Percentiles rank a stretch among this genome's conserved stretches.
Evolutionary conservation across 306 rosid species (phyloP).

Genomic region (Cyclanthera cordifolia): DNA sequence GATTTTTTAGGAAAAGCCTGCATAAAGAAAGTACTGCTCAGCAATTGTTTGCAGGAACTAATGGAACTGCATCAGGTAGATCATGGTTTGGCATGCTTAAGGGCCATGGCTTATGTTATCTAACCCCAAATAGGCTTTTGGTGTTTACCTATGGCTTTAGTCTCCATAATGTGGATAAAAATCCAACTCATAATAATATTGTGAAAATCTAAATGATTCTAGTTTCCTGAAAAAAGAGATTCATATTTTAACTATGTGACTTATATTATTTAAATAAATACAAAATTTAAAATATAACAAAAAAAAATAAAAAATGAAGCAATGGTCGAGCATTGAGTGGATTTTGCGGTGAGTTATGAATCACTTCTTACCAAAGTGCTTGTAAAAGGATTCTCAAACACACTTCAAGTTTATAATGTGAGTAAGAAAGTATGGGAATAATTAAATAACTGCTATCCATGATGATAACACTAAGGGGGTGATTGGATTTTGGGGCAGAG

Average conservation of each 20-base stretch:
- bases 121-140: neutral
- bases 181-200: neutral
- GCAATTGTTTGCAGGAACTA: conserved; percentile 95
- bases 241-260: neutral
- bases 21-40: conserved; percentile 90
- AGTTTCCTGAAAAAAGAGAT: neutral
- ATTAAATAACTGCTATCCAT: neutral
- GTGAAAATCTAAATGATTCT: neutral
- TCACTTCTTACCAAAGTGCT: neutral
- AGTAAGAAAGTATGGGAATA: neutral
- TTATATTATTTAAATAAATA: neutral
- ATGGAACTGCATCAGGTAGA: conserved; percentile 99
- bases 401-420: neutral
- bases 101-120: neutral
- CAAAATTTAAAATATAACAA: too few relatives aligned
- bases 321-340: neutral
- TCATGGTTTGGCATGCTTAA: neutral
- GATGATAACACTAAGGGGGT: neutral
- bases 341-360: neutral
- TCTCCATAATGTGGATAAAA: neutral
- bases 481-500: too few relatives aligned
- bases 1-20: conserved; percentile 69
- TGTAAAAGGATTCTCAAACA: neutral
- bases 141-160: neutral
- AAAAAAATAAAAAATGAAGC: neutral